Base-by-base conservation (phyloP, 257 asterid genomes). In the Gardenia jasminoides region DNA sequence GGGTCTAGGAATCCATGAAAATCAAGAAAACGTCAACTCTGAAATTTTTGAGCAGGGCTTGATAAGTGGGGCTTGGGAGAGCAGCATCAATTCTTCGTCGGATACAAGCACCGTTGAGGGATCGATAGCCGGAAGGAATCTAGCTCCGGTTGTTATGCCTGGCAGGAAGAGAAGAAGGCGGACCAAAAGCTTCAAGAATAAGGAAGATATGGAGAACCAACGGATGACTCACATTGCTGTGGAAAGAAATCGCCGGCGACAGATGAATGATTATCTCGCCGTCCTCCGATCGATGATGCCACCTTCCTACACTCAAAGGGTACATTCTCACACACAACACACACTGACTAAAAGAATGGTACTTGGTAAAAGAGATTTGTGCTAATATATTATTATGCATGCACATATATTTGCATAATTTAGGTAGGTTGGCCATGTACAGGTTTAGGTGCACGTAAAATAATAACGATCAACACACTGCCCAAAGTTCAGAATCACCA, bases 141-240 rank as follows among this genome's bases (percentile, higher is more conserved):
- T 72, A 4, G 58, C 77, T 47, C 82, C 78, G 67, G 31, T n/a
- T 1, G 76, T 41, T 24, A 16, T 76, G 46, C 36, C 81, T 4
- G 71, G 80, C 44, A 81, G 86, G 41, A 85, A 90, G 48, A 90
- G 89, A 87, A 82, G 93, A 41, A 79, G 90, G 81, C 84, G 93
- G 78, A 67, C 85, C 13, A 90, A 81, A 86, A 85, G 80, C n/a
- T 6, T 44, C 47, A 93, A 93, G 88, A 90, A 93, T 84, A 80
- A 82, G 85, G 94, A 93, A 80, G 92, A 93, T 67, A 88, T 91
- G 88, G 97, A 90, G 86, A 93, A 82, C 67, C 97, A 93, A 72
- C 87, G 97, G 83, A 88, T 87, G 93, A 90, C 94, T 41, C 98
- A 93, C 84, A 93, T 93, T 62, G 91, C 97, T 8, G 97, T 91